Conservation (phyloP, 1,284 basidiomycete species). For the Apiotrichum gracile region DNA sequence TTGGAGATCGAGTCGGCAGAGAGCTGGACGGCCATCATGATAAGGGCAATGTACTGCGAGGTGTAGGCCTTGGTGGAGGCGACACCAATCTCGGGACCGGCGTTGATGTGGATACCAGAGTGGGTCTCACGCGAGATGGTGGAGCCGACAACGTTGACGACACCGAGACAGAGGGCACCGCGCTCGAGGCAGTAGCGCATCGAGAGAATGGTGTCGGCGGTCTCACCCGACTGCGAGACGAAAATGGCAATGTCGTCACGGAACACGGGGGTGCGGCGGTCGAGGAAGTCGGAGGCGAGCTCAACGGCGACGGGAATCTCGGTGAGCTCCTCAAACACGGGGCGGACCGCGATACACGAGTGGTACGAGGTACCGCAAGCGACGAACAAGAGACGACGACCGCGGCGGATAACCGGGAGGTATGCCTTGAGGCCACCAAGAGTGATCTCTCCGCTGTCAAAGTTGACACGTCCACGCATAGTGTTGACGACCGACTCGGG, state of each 20-base stretch:
- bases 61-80: slow-evolving; percentile 99
- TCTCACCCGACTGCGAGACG: slow-evolving; percentile 97
- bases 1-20: slow-evolving; percentile 95
- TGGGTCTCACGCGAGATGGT: slow-evolving; percentile 98
- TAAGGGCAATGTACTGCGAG: slow-evolving; percentile 95
- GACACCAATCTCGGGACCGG: slow-evolving; percentile 98
- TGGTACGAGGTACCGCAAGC: slow-evolving; percentile 99
- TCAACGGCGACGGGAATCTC: slow-evolving; percentile 98
- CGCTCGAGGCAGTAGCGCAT: slow-evolving; percentile 95
- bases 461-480: slow-evolving; percentile 99
- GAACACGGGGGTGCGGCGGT: slow-evolving; percentile 99
- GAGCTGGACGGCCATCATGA: slow-evolving; percentile 97
- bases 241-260: slow-evolving; percentile 97
- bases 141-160: slow-evolving; percentile 98
- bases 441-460: slow-evolving; percentile 84
- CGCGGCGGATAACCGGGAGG: slow-evolving; percentile 90
- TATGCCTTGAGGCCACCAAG: slow-evolving; percentile 94
- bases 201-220: slow-evolving; percentile 94
- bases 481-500: slow-evolving; percentile 99
- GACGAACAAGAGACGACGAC: slow-evolving; percentile 90
- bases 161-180: slow-evolving; percentile 87
- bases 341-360: slow-evolving; percentile 83
- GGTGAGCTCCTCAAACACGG: slow-evolving; percentile 97
- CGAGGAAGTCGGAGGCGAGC: slow-evolving; percentile 96
- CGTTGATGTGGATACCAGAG: slow-evolving; percentile 99